Evolutionary conservation across 495 filamentous ascomycete species (phyloP), one percentile per base, ranked within the genome.

Genomic region (Aspergillus heteromorphus): DNA sequence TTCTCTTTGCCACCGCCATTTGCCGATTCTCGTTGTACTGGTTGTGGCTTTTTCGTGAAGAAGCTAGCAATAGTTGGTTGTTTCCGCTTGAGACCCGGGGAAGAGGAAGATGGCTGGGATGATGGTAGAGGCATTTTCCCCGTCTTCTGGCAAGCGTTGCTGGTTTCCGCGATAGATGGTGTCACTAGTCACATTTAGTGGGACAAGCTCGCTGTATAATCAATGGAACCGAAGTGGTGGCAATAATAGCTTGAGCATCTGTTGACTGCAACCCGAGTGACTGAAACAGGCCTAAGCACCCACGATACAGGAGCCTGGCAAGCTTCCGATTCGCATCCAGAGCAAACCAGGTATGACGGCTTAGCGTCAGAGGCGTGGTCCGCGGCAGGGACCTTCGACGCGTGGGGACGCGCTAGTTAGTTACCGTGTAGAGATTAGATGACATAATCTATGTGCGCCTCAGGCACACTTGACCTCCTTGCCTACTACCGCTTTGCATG

Each of bases 11-110:
- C 29, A 50, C 49, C 51, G 48, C 41, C 23, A 16, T 53, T 54
- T 5, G 54, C 53, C 16, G 58, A 13, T 11, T 45, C 30, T 54
- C 42, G 51, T 40, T 66, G 56, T 4, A 59, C 40, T 29, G 62
- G 54, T 20, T 60, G 56, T 6, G 87, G 73, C 62, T 82, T 88
- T 21, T 81, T 83, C 3, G 82, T 82, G 67, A 96, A 96, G 73
- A 96, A 96, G 66, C 81, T 92, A 1, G 89, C 91, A 48, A 96
- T 85, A 5, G 87, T 87, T 54, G 87, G 81, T 65, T 96, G 90
- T 62, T 86, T 89, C 85, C 65, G 67, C 55, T 72, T 76, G 42
- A 68, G 20, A 14, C 58, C 66, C 40, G 67, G 67, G n/a, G 75
- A 74, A 14, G 72, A 74, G 11, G 72, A 67, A 16, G 67, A 70